Evolutionary conservation across 352 stramenopile genomes (phyloP).

Genomic region (Globisporangium sylvaticum): DNA sequence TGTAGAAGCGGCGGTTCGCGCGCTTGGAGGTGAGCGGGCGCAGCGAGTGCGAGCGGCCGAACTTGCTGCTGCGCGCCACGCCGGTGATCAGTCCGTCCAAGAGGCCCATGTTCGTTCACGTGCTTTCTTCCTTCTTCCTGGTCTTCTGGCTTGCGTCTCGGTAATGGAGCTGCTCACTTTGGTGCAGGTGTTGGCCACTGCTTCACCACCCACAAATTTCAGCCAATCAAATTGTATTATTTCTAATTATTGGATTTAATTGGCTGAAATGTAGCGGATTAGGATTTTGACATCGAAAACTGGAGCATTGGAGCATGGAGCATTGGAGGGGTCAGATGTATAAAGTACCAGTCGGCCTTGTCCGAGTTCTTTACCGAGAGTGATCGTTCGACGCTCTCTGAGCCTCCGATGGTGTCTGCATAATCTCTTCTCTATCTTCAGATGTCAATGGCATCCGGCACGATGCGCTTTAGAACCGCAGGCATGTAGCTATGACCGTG

Average conservation of each 20-base stretch:
- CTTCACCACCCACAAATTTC: conserved; percentile 11
- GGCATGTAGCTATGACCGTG: neutral
- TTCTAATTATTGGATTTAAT: neutral
- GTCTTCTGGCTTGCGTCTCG: neutral
- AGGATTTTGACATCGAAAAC: conserved; percentile 5
- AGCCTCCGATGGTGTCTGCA: neutral
- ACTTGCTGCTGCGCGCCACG: conserved; percentile 81
- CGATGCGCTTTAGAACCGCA: neutral
- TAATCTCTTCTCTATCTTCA: neutral
- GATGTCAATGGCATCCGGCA: neutral
- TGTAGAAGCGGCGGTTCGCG: conserved; percentile 94
- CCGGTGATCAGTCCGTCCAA: conserved; percentile 72
- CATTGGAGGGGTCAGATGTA: neutral
- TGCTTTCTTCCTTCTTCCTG: conserved; percentile 3
- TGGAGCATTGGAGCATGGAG: neutral
- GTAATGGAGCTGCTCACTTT: neutral
- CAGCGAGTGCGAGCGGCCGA: conserved; percentile 77
- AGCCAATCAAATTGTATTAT: conserved; percentile 8
- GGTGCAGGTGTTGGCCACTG: conserved; percentile 3
- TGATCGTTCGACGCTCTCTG: neutral
- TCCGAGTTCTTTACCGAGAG: neutral
- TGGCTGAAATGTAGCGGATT: conserved; percentile 10
- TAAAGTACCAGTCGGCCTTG: neutral
- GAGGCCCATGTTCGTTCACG: conserved; percentile 60
- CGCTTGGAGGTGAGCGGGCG: conserved; percentile 91